Percentiles rank a stretch among this genome's conserved stretches.
These are phyloP conservation scores for Tetracladium setigerum DNA, from an alignment of 495 filamentous ascomycete genomes.

Conservation along the genomic window DNA sequence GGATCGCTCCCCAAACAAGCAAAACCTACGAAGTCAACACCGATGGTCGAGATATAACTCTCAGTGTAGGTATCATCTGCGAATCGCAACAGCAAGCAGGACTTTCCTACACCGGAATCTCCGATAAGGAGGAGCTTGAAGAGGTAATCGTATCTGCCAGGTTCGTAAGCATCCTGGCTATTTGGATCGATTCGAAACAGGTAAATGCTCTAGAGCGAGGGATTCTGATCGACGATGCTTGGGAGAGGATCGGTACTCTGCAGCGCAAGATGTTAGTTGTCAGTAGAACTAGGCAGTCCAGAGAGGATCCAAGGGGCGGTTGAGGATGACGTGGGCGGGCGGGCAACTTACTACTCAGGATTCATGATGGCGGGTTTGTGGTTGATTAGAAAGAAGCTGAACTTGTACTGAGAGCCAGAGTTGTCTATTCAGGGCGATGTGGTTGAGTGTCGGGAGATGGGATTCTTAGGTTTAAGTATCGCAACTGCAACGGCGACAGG, in stretches of 20 bases:
- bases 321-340: slow-evolving; percentile 5
- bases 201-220: slow-evolving; percentile 1
- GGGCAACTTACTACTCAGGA: slow-evolving; percentile 77
- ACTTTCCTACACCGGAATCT: slow-evolving; percentile 99
- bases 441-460: slow-evolving; percentile 4
- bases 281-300: not conserved
- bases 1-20: slow-evolving; percentile 1
- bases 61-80: slow-evolving; percentile 99
- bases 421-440: slow-evolving; percentile 10
- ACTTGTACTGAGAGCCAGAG: slow-evolving; percentile 1
- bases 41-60: slow-evolving; percentile 99
- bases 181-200: not conserved
- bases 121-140: slow-evolving; percentile 99
- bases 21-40: slow-evolving; percentile 88
- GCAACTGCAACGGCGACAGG: slow-evolving; percentile 3
- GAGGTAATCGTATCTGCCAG: slow-evolving; percentile 94
- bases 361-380: slow-evolving; percentile 60
- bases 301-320: slow-evolving; percentile 9
- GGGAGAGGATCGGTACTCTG: slow-evolving; percentile 16
- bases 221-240: slow-evolving; percentile 5
- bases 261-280: slow-evolving; percentile 16
- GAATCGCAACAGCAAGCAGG: slow-evolving; percentile 92
- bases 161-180: slow-evolving; percentile 11
- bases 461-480: slow-evolving; percentile 6
- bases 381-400: not conserved